A percentile compares a stretch with the other conserved stretches of the same genome.
Evolutionary conservation across 805 yeast species (phyloP).

Genomic region (Lipomyces kockii): DNA sequence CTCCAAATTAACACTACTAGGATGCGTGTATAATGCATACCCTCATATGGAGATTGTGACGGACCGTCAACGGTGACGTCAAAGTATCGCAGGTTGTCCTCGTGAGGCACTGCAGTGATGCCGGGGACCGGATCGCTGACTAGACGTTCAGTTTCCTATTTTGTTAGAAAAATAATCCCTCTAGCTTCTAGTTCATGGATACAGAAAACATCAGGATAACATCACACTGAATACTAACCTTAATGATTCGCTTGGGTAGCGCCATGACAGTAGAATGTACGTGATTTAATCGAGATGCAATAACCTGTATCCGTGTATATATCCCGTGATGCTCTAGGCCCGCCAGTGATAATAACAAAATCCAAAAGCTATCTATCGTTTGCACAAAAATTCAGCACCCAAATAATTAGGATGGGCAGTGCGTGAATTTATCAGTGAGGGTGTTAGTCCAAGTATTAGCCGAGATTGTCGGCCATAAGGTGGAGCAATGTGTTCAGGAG

Average conservation of each 20-base stretch:
- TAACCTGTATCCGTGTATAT: neutral
- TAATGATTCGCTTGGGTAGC: constrained; percentile 89
- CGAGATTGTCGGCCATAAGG: neutral
- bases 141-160: constrained; percentile 85
- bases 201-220: neutral
- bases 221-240: constrained; percentile 51
- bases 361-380: neutral
- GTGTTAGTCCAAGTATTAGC: neutral
- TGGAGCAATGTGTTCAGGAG: neutral
- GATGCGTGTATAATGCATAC: constrained; percentile 43
- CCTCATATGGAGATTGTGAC: constrained; percentile 86
- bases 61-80: constrained; percentile 94
- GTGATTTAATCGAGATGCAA: neutral
- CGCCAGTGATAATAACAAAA: neutral
- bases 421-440: neutral
- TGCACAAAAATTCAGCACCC: neutral
- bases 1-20: neutral
- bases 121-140: constrained; percentile 97
- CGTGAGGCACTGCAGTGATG: constrained; percentile 89
- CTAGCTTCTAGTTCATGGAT: neutral
- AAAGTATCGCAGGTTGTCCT: constrained; percentile 90
- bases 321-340: neutral
- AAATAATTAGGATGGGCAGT: neutral
- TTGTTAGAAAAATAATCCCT: neutral
- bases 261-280: constrained; percentile 40